phyloP scores from a whole-genome alignment of 345 rosid genomes.

The Pistacia vera region DNA sequence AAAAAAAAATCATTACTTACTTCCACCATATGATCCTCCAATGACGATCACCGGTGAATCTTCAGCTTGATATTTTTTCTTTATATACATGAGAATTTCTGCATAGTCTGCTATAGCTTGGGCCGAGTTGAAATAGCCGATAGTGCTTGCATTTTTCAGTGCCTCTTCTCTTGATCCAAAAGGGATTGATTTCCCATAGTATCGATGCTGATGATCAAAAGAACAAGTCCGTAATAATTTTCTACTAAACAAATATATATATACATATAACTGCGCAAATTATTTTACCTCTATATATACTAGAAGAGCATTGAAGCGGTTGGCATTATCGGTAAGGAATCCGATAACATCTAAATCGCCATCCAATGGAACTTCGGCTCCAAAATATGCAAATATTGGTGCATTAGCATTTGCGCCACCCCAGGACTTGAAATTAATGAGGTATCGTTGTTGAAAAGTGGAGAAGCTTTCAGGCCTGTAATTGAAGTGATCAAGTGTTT shows the following conservation, averaged over 20 bases:
- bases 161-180: conserved; percentile 46
- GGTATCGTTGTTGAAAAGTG: conserved; percentile 37
- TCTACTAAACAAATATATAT: too few species aligned
- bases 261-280: too few species aligned
- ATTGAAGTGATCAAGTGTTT: conserved; percentile 54
- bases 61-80: conserved; percentile 31
- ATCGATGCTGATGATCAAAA: conserved; percentile 34
- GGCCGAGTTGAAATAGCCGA: conserved; percentile 51
- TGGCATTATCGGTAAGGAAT: conserved; percentile 33
- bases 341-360: not conserved
- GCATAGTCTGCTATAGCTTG: conserved; percentile 62
- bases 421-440: conserved; percentile 38
- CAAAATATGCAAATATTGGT: conserved; percentile 40
- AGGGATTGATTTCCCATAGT: conserved; percentile 47
- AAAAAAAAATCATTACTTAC: conserved; percentile 27
- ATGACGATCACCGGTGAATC: conserved; percentile 57
- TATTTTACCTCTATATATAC: conserved; percentile 40
- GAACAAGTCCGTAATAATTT: not conserved
- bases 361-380: conserved; percentile 30
- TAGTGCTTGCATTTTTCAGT: conserved; percentile 35
- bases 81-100: conserved; percentile 44
- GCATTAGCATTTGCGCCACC: conserved; percentile 31
- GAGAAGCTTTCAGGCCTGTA: conserved; percentile 36
- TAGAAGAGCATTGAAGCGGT: conserved; percentile 24
- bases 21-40: conserved; percentile 76